A percentile compares a stretch with the other conserved stretches of the same genome.
Evolutionary conservation across 2,329 filamentous ascomycete genomes (phyloP).

Genomic region (Aspergillus quadricinctus): DNA sequence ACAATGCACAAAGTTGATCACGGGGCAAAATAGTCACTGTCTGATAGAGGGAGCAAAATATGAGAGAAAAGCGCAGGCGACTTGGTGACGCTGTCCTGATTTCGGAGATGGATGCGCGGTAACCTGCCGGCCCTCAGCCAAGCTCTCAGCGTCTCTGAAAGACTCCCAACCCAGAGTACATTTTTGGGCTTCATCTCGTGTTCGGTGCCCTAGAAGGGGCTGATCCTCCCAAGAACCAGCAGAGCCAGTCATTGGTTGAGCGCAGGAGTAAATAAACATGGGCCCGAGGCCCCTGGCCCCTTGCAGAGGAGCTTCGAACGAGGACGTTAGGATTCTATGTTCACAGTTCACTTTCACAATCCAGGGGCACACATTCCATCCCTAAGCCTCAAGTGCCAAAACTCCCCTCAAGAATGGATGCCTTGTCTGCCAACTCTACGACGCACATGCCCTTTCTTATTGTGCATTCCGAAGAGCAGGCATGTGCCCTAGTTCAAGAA

Average conservation of each 20-base stretch:
- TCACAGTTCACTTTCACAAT: not conserved
- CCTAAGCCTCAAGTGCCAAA: not conserved
- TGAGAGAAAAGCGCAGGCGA: not conserved
- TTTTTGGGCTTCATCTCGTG: not conserved
- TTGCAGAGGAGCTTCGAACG: not conserved
- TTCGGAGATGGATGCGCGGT: no score
- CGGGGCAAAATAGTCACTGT: not conserved
- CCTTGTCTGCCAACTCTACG: not conserved
- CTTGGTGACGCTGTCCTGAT: no score
- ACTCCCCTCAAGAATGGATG: not conserved
- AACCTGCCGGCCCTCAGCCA: no score
- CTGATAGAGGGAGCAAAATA: not conserved
- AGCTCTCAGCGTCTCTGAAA: not conserved
- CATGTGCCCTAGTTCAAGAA: conserved; percentile 2
- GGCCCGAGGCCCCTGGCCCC: not conserved
- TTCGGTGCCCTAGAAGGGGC: not conserved
- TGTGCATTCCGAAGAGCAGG: not conserved
- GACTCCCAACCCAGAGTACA: not conserved
- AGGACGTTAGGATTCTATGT: no score
- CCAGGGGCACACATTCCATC: not conserved
- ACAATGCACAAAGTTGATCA: not conserved
- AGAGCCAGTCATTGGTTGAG: not conserved
- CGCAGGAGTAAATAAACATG: not conserved
- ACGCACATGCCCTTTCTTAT: not conserved
- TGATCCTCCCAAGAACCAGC: not conserved